These are phyloP conservation scores for Myxozyma neotropica DNA, from an alignment of 805 yeast genomes.

Conservation along the genomic window DNA sequence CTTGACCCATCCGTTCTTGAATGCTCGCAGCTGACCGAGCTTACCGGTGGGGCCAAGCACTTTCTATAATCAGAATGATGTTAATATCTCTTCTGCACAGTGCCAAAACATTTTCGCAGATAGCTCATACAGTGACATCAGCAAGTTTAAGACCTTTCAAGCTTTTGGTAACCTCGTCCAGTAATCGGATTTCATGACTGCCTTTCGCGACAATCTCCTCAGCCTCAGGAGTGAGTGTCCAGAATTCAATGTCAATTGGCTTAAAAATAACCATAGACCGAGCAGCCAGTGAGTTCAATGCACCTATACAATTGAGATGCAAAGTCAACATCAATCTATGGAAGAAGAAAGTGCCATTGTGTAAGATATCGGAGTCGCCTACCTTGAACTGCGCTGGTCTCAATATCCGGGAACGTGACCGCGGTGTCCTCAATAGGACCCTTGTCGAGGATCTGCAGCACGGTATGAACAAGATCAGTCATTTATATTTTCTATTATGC, in stretches of 20 bases:
- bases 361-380: neutral
- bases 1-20: constrained; percentile 93
- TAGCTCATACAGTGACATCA: constrained; percentile 47
- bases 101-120: neutral
- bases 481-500: constrained; percentile 1
- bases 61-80: constrained; percentile 41
- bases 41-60: constrained; percentile 82
- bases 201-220: constrained; percentile 75
- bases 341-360: too few species aligned
- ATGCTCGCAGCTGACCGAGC: constrained; percentile 96
- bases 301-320: constrained; percentile 47
- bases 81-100: constrained; percentile 27
- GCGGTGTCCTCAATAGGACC: constrained; percentile 71
- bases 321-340: neutral
- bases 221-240: constrained; percentile 81
- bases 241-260: constrained; percentile 72
- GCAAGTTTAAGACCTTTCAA: constrained; percentile 80
- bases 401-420: constrained; percentile 63
- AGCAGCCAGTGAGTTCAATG: constrained; percentile 82
- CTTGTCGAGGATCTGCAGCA: constrained; percentile 67
- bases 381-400: constrained; percentile 64
- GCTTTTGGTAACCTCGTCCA: constrained; percentile 69
- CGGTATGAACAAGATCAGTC: constrained; percentile 37
- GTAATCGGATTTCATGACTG: constrained; percentile 84
- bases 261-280: constrained; percentile 75